These are phyloP conservation scores for Globisporangium ultimum DNA, from an alignment of 352 stramenopile species.

Conservation along the genomic window DNA sequence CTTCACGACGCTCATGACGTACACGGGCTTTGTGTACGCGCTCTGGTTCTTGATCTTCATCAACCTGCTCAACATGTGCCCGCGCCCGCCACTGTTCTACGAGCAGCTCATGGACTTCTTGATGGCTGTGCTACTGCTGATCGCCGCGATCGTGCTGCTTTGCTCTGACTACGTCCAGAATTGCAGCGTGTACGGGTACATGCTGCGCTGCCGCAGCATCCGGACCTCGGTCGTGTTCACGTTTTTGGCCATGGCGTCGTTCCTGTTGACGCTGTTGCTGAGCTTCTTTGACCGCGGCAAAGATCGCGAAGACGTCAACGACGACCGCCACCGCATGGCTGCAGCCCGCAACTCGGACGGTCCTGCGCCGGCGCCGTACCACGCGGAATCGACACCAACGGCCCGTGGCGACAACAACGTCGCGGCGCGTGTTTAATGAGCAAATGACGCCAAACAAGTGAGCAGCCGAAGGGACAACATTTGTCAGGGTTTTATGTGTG, in stretches of 20 bases:
- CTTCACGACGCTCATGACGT: slow-evolving; percentile 58
- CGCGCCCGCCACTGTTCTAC: slow-evolving; percentile 33
- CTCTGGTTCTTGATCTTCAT: slow-evolving; percentile 52
- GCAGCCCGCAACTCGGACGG: slow-evolving; percentile 6
- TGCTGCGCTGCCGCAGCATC: slow-evolving; percentile 55
- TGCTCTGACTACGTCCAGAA: slow-evolving; percentile 62
- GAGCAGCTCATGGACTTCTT: slow-evolving; percentile 56
- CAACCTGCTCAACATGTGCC: slow-evolving; percentile 34
- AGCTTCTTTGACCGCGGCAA: slow-evolving; percentile 40
- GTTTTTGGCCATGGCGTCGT: slow-evolving; percentile 55
- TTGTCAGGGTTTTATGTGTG: too few species aligned
- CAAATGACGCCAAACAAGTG: slow-evolving; percentile 12
- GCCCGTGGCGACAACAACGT: background rate
- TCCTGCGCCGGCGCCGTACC: slow-evolving; percentile 9
- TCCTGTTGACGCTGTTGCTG: slow-evolving; percentile 44
- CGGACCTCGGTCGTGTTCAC: slow-evolving; percentile 60
- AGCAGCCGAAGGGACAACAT: background rate
- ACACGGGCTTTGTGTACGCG: slow-evolving; percentile 62
- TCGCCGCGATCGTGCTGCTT: slow-evolving; percentile 67
- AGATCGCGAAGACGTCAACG: slow-evolving; percentile 11
- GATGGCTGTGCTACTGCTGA: slow-evolving; percentile 45
- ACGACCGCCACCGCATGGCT: slow-evolving; percentile 11
- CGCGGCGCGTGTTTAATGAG: slow-evolving; percentile 3
- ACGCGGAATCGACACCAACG: slow-evolving; percentile 11
- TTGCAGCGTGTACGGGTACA: slow-evolving; percentile 64